Evolutionary conservation across 2,329 filamentous ascomycete genomes (phyloP), one percentile per base, ranked within the genome.

Genomic region (Phaeosphaeria sp.): DNA sequence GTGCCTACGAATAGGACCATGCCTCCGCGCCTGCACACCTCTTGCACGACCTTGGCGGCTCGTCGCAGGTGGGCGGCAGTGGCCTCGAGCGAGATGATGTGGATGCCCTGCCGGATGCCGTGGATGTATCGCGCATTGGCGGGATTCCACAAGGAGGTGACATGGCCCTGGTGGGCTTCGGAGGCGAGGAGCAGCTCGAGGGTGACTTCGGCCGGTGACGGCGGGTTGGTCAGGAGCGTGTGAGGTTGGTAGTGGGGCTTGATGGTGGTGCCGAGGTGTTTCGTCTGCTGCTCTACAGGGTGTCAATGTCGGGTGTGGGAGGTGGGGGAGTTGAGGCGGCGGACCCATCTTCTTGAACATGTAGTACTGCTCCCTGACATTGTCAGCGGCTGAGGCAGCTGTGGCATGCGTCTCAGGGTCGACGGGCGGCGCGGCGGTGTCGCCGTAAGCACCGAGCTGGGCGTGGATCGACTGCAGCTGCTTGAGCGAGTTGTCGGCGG

Each of bases 61-160:
- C 95, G 89, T n/a, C 94, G 89, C 54, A 99, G 85, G 78, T 98
- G 90, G 17, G 93, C 90, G 15, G 93, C 92, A 30, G 91, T 98
- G 59, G 88, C 85, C 75, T 99, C 95, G 3, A 98, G 88, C 9
- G 90, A 91, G 77, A 99, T 97, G 75, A 99, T 93, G 80, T 97
- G 94, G 60, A 96, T 89, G 17, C 91, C 92, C 66, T 95, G 86
- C 45, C 95, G 86, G 60, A 96, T 87, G 68, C 95, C 95, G 76
- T 91, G 93, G 75, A 99, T 98, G 80, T 98, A 98, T 66, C 91
- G 87, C 64, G 93, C 89, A 81, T 98, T 99, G 51, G 88, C 89
- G 11, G 95, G 93, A 79, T 99, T 96, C 95, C 95, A 99, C 49
- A 93, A 85, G 60, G 91, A 91, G 0, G 91, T 94, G 71, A 91